phyloP scores from a whole-genome alignment of 371 early-diverging fungal genomes.

The Mucor plumbeus region DNA sequence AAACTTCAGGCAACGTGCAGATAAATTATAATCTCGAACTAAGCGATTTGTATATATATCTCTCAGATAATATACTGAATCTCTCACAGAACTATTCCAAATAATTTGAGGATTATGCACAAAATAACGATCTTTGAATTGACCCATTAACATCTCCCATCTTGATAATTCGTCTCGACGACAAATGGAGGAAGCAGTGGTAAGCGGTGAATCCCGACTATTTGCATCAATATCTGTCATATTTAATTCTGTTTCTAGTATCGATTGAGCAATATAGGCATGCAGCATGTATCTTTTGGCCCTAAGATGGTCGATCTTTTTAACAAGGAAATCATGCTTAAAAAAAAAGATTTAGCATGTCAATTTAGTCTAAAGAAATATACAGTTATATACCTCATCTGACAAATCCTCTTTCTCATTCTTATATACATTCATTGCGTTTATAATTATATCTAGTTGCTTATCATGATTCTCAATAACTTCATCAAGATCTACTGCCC shows the following conservation, averaged over 20 bases:
- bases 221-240: background rate
- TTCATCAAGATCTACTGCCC: conserved; percentile 18
- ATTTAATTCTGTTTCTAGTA: conserved; percentile 22
- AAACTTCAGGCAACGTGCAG: conserved; percentile 34
- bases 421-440: conserved; percentile 7
- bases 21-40: conserved; percentile 30
- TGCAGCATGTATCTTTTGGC: conserved; percentile 23
- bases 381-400: conserved; percentile 5
- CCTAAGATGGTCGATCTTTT: conserved; percentile 22
- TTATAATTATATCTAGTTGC: conserved; percentile 18
- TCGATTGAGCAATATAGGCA: conserved; percentile 19
- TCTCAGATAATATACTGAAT: conserved; percentile 25
- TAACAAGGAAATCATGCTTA: background rate
- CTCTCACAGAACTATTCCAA: conserved; percentile 40
- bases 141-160: conserved; percentile 36
- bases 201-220: conserved; percentile 1
- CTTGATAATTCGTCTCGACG: conserved; percentile 8
- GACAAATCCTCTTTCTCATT: conserved; percentile 10
- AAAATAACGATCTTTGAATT: conserved; percentile 29
- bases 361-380: no score
- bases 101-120: conserved; percentile 42
- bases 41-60: conserved; percentile 21
- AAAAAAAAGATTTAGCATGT: background rate
- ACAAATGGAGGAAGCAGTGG: conserved; percentile 9
- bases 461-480: conserved; percentile 25